Conservation (phyloP, 1,284 basidiomycete genomes). For the Puccinia brachypodii region DNA sequence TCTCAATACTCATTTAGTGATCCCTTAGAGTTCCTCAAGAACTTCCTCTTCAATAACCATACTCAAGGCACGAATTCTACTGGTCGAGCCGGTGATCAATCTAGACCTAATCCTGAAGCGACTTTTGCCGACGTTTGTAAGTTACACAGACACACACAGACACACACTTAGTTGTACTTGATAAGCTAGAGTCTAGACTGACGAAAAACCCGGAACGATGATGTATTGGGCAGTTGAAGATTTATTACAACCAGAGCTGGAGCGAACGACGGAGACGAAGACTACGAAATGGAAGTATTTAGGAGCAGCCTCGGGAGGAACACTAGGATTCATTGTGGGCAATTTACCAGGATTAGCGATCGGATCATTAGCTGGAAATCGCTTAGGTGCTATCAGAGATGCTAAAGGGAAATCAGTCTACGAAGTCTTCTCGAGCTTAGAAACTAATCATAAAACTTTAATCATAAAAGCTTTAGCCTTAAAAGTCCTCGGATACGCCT, state of each 20-base stretch:
- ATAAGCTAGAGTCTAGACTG: not conserved
- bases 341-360: slow-evolving; percentile 50
- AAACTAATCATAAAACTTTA: slow-evolving; percentile 76
- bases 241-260: slow-evolving; percentile 56
- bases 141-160: not conserved
- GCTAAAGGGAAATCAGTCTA: slow-evolving; percentile 56
- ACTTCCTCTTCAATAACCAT: slow-evolving; percentile 67
- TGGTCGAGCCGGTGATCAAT: not conserved
- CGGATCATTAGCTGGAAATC: slow-evolving; percentile 54
- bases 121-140: slow-evolving; percentile 42
- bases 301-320: slow-evolving; percentile 53
- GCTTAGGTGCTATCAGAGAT: slow-evolving; percentile 55
- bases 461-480: slow-evolving; percentile 78
- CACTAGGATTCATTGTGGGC: slow-evolving; percentile 54
- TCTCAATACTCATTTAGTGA: not conserved
- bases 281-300: slow-evolving; percentile 53
- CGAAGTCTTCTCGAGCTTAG: slow-evolving; percentile 79
- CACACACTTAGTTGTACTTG: too few relatives aligned
- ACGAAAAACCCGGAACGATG: too few relatives aligned
- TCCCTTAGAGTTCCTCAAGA: slow-evolving; percentile 15
- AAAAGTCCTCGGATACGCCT: slow-evolving; percentile 72
- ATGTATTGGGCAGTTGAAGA: slow-evolving; percentile 53
- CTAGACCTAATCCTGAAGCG: slow-evolving; percentile 21
- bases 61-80: slow-evolving; percentile 59
- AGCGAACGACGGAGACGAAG: slow-evolving; percentile 45